These are phyloP conservation scores for Nephelium lappaceum DNA, from an alignment of 345 rosid genomes.

Conservation along the genomic window DNA sequence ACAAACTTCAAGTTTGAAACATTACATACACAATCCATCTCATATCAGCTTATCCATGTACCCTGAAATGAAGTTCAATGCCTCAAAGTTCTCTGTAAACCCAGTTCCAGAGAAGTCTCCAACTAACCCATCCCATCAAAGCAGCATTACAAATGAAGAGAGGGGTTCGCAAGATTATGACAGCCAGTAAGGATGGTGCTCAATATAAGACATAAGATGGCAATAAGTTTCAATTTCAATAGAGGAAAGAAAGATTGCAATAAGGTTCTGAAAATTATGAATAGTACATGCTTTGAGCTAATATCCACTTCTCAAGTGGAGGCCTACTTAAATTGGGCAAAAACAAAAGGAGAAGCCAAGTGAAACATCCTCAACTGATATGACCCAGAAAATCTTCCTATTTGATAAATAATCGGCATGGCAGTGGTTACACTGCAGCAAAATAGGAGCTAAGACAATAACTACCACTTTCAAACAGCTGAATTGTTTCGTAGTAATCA, in stretches of 20 bases:
- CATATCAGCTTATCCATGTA: background rate
- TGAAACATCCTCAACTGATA: conserved; percentile 12
- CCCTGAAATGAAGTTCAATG: conserved; percentile 2
- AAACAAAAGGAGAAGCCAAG: background rate
- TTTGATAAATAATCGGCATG: conserved; percentile 4
- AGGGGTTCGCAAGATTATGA: background rate
- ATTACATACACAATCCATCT: background rate
- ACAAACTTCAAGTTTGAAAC: background rate
- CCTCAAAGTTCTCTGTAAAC: background rate
- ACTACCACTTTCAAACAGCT: background rate
- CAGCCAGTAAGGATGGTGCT: background rate
- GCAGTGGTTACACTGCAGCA: conserved; percentile 13
- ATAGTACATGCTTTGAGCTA: background rate
- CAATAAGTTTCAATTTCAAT: background rate
- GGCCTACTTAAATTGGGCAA: background rate
- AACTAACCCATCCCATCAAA: background rate
- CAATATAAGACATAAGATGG: background rate
- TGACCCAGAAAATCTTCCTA: conserved; percentile 13
- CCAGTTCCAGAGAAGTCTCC: background rate
- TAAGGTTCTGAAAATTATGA: background rate
- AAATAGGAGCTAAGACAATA: background rate
- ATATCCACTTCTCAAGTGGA: background rate
- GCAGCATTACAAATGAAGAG: background rate
- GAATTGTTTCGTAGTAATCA: background rate
- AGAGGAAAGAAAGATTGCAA: background rate